Evolutionary conservation across 176 grass and related monocot species (phyloP).

Genomic region (Oryza rufipogon): DNA sequence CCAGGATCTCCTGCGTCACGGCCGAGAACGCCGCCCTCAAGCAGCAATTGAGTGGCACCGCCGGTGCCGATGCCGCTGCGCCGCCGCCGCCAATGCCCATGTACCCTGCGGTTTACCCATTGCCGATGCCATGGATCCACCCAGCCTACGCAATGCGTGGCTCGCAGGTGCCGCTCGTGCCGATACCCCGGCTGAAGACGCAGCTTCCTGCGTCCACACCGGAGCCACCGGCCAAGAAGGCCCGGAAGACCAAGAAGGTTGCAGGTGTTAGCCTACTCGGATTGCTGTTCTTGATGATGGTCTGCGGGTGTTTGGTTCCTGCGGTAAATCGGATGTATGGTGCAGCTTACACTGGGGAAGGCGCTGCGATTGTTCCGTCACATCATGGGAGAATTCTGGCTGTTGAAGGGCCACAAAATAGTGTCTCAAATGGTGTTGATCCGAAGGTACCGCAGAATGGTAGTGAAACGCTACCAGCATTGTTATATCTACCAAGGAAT

Average conservation of each 20-base stretch:
- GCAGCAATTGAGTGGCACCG: constrained; percentile 46
- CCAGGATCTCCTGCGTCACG: constrained; percentile 60
- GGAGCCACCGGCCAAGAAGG: constrained; percentile 64
- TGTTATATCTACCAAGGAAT: constrained; percentile 69
- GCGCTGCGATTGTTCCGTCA: background rate
- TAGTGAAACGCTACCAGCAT: constrained; percentile 48
- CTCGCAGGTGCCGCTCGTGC: constrained; percentile 64
- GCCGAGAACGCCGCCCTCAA: constrained; percentile 66
- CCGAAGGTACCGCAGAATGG: constrained; percentile 16
- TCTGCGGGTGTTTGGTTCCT: constrained; percentile 45
- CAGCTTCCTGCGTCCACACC: constrained; percentile 7
- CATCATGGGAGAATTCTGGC: constrained; percentile 56
- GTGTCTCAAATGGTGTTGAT: constrained; percentile 29
- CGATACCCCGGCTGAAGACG: constrained; percentile 59
- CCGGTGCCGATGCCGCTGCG: background rate
- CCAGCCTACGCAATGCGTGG: constrained; percentile 52
- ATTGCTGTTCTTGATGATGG: constrained; percentile 43
- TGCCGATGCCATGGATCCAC: constrained; percentile 54
- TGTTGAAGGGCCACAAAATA: constrained; percentile 43
- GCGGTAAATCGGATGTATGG: constrained; percentile 42
- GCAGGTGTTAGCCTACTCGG: constrained; percentile 62
- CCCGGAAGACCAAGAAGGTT: constrained; percentile 66
- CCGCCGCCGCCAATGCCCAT: constrained; percentile 13
- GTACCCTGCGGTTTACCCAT: constrained; percentile 52
- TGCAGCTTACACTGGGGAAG: constrained; percentile 12